phyloP scores from a whole-genome alignment of 345 rosid genomes.

The Populus pruinosa region DNA sequence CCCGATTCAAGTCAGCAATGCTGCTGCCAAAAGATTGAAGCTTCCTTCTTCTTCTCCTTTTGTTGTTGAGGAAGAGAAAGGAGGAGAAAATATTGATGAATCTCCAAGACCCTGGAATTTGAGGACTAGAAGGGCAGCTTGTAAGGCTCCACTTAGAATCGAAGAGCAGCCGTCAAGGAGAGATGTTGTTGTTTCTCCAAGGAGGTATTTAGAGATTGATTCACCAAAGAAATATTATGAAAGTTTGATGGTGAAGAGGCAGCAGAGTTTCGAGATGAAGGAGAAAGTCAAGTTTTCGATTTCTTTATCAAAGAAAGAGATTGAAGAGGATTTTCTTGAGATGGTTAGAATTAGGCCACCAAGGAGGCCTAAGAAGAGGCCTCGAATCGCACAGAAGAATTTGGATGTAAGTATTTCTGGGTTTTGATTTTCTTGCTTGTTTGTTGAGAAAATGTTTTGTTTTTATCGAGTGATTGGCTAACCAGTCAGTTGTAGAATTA shows the following conservation, averaged over 20 bases:
- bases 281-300: slow-evolving; percentile 18
- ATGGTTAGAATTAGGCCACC: slow-evolving; percentile 25
- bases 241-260: slow-evolving; percentile 2
- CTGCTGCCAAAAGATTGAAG: slow-evolving; percentile 23
- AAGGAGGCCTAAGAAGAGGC: slow-evolving; percentile 30
- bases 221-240: slow-evolving; percentile 2
- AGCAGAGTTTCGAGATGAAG: slow-evolving; percentile 8
- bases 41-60: slow-evolving; percentile 23
- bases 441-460: neutral
- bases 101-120: slow-evolving; percentile 28
- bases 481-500: neutral
- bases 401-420: slow-evolving; percentile 22
- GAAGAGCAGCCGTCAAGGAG: slow-evolving; percentile 7
- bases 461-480: neutral
- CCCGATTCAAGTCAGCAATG: neutral
- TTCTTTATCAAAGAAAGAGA: slow-evolving; percentile 19
- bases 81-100: slow-evolving; percentile 8
- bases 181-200: neutral
- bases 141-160: slow-evolving; percentile 14
- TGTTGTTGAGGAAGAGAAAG: slow-evolving; percentile 18
- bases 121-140: slow-evolving; percentile 27
- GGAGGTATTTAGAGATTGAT: slow-evolving; percentile 4
- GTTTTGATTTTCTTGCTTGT: neutral
- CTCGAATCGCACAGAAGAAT: slow-evolving; percentile 30
- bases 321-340: slow-evolving; percentile 30